Conservation (phyloP, 2,329 filamentous ascomycete species). For the Clarireedia hainanense region DNA sequence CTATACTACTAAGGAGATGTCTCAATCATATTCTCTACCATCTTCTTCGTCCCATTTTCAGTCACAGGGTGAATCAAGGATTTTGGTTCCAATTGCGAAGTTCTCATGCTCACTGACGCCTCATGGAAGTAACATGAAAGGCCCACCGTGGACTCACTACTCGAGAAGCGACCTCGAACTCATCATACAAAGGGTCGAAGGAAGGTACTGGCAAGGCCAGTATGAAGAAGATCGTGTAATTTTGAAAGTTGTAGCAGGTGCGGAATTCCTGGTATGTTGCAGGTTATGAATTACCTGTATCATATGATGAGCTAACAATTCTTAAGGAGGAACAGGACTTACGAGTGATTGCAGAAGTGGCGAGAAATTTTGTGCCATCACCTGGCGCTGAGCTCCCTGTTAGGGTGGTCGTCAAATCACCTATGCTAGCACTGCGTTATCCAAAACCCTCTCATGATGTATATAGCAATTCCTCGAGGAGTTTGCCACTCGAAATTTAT, state of each 20-base stretch:
- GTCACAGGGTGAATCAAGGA: constrained; percentile 13
- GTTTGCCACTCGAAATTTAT: not conserved
- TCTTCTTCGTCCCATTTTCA: constrained; percentile 3
- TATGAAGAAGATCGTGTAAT: constrained; percentile 16
- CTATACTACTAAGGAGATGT: constrained; percentile 13
- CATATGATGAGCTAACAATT: not conserved
- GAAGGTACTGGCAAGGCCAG: constrained; percentile 16
- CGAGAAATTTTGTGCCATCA: constrained; percentile 15
- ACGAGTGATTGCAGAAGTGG: constrained; percentile 16
- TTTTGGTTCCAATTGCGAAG: constrained; percentile 23
- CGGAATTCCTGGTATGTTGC: constrained; percentile 34
- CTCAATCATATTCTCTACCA: constrained; percentile 13
- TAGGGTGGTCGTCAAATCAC: constrained; percentile 27
- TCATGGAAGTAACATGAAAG: constrained; percentile 13
- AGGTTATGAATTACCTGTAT: not conserved
- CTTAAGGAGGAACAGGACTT: constrained; percentile 28
- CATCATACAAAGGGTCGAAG: constrained; percentile 19
- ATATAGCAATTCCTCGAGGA: constrained; percentile 1
- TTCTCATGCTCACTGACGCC: constrained; percentile 26
- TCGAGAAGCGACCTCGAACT: constrained; percentile 23
- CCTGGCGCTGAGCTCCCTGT: constrained; percentile 23
- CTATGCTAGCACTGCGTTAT: constrained; percentile 31
- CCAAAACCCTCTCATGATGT: constrained; percentile 23
- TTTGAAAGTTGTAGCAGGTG: constrained; percentile 34
- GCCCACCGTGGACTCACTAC: constrained; percentile 25